Base-by-base conservation (phyloP, 2,329 filamentous ascomycete species). In the Madurella fahalii region DNA sequence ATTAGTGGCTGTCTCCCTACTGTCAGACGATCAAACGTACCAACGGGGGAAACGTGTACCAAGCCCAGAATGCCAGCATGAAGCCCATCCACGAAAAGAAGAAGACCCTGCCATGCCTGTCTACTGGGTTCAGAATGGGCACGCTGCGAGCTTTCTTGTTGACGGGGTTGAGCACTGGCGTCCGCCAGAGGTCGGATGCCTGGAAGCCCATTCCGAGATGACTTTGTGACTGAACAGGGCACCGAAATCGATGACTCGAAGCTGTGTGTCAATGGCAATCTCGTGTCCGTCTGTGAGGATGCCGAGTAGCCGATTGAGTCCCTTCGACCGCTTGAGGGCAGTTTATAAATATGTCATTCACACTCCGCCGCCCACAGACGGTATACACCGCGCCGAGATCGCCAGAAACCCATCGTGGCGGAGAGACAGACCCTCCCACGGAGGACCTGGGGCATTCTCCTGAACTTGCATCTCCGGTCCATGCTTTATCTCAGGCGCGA, bases 31-130 rank as follows among this genome's bases (percentile, higher is more conserved):
- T 5, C 18, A 43, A 13, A 70, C 80, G 72, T 77, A 90, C 84
- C 68, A 94, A 75, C 62, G 91, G 91, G 61, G 91, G 89, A 71
- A 95, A 95, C 1, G 90, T 88, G 75, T 95, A 95, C 88, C 87
- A 95, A 11, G 89, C 91, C 79, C 90, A 89, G 72, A 95, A 95
- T 9, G 89, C 86, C 52, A 92, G 80, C 80, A 94, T 85, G 71
- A 94, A 94, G 2, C 89, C 89, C 42, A 90, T 78, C 84, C 89
- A 94, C 1, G 87, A 88, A 73, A 95, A 95, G 76, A 92, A 90
- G 72, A 95, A 95, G 0, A 94, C 90, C 7, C 90, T 81, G 40
- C 90, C 90, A 76, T 96, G 90, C 62, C 84, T 75, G 69, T 95
- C 80, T 64, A 91, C 67, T 0, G 86, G 82, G 68, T 95, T 95